phyloP scores from a whole-genome alignment of 148 eudicot species.

The Chenopodium suecicum region DNA sequence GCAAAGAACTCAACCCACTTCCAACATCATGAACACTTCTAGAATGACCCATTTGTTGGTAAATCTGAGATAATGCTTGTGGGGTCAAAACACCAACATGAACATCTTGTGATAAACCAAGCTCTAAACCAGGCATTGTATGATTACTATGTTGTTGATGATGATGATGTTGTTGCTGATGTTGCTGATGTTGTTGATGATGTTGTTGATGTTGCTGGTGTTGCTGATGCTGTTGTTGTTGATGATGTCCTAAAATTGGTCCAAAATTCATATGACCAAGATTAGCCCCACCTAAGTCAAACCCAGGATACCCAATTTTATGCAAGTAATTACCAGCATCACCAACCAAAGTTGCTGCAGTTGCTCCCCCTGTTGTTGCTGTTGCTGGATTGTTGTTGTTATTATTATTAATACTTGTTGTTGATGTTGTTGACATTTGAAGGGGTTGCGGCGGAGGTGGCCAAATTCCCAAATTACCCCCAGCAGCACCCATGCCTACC shows the following conservation, averaged over 20 bases:
- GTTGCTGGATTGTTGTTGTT: background rate
- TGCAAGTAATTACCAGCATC: constrained; percentile 42
- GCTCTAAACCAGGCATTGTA: constrained; percentile 61
- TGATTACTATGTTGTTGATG: constrained; percentile 1
- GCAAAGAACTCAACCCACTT: constrained; percentile 33
- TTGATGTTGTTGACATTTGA: constrained; percentile 3
- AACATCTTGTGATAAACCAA: constrained; percentile 70
- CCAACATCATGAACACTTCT: constrained; percentile 14
- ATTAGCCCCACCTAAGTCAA: constrained; percentile 45
- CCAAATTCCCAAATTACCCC: constrained; percentile 17
- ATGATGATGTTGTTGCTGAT: background rate
- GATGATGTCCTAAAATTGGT: constrained; percentile 47
- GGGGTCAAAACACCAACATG: constrained; percentile 57
- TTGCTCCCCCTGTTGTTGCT: constrained; percentile 23
- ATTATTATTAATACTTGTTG: constrained; percentile 24
- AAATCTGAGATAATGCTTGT: constrained; percentile 55
- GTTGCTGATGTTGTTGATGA: background rate
- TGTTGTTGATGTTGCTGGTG: constrained; percentile 13
- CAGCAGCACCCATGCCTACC: constrained; percentile 25
- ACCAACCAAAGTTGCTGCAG: constrained; percentile 22
- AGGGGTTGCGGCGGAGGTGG: background rate
- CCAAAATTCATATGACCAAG: constrained; percentile 53
- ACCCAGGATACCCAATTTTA: constrained; percentile 55
- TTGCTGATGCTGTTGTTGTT: constrained; percentile 5
- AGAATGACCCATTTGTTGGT: constrained; percentile 61